A percentile compares a stretch with the other conserved stretches of the same genome.
These are phyloP conservation scores for Pinus tabuliformis DNA, from an alignment of 75 land plant species.

Conservation along the genomic window DNA sequence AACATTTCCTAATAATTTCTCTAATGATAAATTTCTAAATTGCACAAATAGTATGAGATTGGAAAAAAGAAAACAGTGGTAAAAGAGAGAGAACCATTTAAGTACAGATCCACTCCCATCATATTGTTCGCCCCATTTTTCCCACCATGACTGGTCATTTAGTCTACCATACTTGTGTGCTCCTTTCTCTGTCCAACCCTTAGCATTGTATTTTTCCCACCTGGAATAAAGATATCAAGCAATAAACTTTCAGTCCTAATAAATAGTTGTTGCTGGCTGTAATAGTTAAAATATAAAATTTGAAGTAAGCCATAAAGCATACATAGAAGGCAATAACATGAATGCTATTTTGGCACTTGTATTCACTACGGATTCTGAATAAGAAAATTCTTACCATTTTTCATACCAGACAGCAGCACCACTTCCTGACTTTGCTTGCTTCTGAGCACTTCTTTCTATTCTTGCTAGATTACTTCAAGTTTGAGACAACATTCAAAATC, in stretches of 20 bases:
- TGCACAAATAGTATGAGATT: not conserved
- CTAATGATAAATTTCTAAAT: not conserved
- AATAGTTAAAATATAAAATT: conserved; percentile 2
- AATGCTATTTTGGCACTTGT: not conserved
- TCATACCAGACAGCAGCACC: conserved; percentile 96
- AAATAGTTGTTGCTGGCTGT: not conserved
- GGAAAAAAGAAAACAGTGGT: not conserved
- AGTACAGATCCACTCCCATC: conserved; percentile 94
- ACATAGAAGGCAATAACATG: not conserved
- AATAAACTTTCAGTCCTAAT: not conserved
- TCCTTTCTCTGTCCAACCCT: conserved; percentile 98
- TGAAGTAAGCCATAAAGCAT: not conserved
- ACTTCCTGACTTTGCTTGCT: conserved; percentile 90
- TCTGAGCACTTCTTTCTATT: conserved; percentile 96
- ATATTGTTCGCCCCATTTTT: conserved; percentile 96
- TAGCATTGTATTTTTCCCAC: conserved; percentile 99
- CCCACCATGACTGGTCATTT: conserved; percentile 99
- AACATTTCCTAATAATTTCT: not conserved
- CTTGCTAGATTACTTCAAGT: conserved; percentile 79
- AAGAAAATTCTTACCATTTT: conserved; percentile 66
- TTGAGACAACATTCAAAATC: not conserved
- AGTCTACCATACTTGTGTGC: conserved; percentile 95
- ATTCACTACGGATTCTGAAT: not conserved
- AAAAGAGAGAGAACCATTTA: conserved; percentile 64
- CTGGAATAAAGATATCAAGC: conserved; percentile 24